phyloP scores from a whole-genome alignment of 495 filamentous ascomycete species.

The Penicillium silybi region DNA sequence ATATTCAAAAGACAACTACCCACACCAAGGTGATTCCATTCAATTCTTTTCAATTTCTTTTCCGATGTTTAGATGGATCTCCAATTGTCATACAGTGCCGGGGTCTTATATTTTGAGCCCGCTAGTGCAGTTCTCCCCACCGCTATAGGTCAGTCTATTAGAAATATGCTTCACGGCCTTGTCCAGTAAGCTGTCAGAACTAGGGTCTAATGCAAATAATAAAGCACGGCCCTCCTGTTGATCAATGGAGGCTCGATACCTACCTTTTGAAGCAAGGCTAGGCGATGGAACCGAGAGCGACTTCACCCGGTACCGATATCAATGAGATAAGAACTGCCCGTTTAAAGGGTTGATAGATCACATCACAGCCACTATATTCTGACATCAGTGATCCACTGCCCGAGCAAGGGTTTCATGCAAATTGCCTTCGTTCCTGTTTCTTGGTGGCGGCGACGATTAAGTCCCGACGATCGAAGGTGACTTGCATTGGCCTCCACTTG shows the following conservation, averaged over 20 bases:
- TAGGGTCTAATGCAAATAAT: slow-evolving; percentile 8
- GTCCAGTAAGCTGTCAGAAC: neutral
- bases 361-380: neutral
- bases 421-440: slow-evolving; percentile 5
- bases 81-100: neutral
- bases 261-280: neutral
- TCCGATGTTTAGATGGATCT: neutral
- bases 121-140: neutral
- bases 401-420: neutral
- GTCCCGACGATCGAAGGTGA: slow-evolving; percentile 3
- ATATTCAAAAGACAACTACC: neutral
- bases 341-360: neutral
- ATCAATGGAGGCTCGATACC: neutral
- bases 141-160: neutral
- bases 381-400: neutral
- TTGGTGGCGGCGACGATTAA: neutral
- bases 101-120: neutral
- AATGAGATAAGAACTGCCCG: neutral
- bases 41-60: neutral
- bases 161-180: slow-evolving; percentile 2
- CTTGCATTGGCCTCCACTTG: slow-evolving; percentile 7
- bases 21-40: neutral
- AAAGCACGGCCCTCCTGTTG: slow-evolving; percentile 8
- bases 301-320: neutral
- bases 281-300: neutral